Base-by-base conservation (phyloP, 148 eudicot genomes). In the Camellia lanceoleosa region DNA sequence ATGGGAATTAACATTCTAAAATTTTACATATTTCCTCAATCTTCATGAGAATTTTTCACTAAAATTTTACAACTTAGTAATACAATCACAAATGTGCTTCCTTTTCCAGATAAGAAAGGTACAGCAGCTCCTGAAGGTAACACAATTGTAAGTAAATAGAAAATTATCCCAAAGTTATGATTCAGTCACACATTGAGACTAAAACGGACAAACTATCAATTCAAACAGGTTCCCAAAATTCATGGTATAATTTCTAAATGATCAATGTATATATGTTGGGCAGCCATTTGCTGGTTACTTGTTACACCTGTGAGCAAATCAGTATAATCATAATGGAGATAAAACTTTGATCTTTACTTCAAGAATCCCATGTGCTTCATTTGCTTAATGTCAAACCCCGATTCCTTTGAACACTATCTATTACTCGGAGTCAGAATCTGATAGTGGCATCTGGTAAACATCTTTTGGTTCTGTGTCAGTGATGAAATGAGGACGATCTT, bases 361-460 rank as follows among this genome's bases (percentile, higher is more conserved):
- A 55, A 43, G 41, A 13, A 43, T 18, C 43, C 67, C 46, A 23
- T 15, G 60, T 3, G 46, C 10, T 5, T 62, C 13, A 56, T 18
- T 14, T 12, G 19, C 16, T 23, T 23, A 7, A 61, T 20, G 8
- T 20, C 16, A 62, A 75, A 62, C 58, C 11, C 44, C 3, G 16
- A 47, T 47, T 70, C 56, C 82, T 4, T 12, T 23, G 16, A 44
- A 44, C 74, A 5, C 19, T 38, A 58, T 69, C 66, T 66, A 47
- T 60, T 80, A 89, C 77, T 92, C 92, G 0, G 85, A 80, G 65
- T 91, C 97, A 8, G 98, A 89, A 85, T 91, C 99, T 30, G 99
- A 87, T 15, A 92, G 76, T 18, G 89, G 83, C 87, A 88, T 77
- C 87, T 93, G 98, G 75, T 82, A 75, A 68, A 98, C 90, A 86